Conservation (phyloP, 768 basidiomycete species). For the Suillus bovinus region DNA sequence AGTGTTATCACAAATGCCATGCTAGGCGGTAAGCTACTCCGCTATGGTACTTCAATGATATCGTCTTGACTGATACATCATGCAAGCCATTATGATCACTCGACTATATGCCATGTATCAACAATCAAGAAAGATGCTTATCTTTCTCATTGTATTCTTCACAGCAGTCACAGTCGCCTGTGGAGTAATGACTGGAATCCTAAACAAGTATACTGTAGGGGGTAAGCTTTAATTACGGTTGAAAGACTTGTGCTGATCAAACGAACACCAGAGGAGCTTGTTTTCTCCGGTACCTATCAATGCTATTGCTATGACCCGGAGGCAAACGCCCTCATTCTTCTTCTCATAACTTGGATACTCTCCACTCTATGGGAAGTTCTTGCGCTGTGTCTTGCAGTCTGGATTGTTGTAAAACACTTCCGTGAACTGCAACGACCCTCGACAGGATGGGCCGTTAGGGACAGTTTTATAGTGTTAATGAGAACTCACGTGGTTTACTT, state of each 20-base stretch:
- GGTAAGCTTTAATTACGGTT: background rate
- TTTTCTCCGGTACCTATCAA: background rate
- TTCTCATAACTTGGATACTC: background rate
- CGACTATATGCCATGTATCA: slow-evolving; percentile 1
- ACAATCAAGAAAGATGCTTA: background rate
- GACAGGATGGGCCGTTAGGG: background rate
- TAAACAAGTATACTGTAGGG: background rate
- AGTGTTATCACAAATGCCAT: background rate
- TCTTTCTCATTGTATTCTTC: background rate
- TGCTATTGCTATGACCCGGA: background rate
- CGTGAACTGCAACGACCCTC: background rate
- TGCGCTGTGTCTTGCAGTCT: background rate
- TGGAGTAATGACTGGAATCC: background rate
- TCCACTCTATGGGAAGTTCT: background rate
- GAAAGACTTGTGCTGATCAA: background rate
- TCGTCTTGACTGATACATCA: background rate
- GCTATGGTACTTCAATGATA: background rate
- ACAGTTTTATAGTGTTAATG: background rate
- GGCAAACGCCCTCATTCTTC: background rate
- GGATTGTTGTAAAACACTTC: background rate
- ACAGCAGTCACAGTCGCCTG: background rate
- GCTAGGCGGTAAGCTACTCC: background rate
- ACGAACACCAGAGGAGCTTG: background rate
- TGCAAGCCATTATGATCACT: background rate
- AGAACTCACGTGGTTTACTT: background rate